A percentile compares a stretch with the other conserved stretches of the same genome.
phyloP scores from a whole-genome alignment of 2,329 filamentous ascomycete species.

The Penicillium sp. region DNA sequence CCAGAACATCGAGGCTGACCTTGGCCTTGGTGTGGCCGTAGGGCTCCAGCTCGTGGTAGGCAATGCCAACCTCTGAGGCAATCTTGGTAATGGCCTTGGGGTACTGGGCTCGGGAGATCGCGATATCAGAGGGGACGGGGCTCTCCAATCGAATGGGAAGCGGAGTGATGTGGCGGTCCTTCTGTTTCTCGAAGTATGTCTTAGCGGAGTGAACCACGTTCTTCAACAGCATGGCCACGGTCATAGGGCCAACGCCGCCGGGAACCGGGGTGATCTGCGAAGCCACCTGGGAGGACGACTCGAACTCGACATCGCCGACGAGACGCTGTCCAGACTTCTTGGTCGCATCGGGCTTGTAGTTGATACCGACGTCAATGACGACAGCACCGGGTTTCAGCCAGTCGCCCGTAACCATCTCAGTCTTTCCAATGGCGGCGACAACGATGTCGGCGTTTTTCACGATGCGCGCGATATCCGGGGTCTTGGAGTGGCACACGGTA shows the following conservation, averaged over 20 bases:
- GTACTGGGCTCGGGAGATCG: constrained; percentile 79
- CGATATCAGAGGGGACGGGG: constrained; percentile 94
- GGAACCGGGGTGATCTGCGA: constrained; percentile 95
- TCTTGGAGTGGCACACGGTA: constrained; percentile 92
- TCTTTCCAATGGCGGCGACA: constrained; percentile 84
- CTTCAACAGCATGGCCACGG: constrained; percentile 94
- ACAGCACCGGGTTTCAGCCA: constrained; percentile 95
- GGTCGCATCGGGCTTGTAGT: constrained; percentile 83
- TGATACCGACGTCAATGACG: constrained; percentile 96
- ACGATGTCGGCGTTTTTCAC: constrained; percentile 85
- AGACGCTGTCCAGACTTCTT: constrained; percentile 91
- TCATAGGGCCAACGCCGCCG: constrained; percentile 97
- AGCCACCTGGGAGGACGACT: constrained; percentile 77
- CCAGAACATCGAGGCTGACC: constrained; percentile 77
- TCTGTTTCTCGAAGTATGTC: constrained; percentile 77
- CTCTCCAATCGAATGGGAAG: constrained; percentile 75
- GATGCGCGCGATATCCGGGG: constrained; percentile 67
- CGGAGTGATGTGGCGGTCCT: constrained; percentile 73
- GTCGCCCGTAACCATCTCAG: constrained; percentile 86
- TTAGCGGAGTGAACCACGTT: constrained; percentile 89
- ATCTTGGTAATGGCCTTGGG: constrained; percentile 89
- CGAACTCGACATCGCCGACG: constrained; percentile 93
- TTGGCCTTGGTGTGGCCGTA: constrained; percentile 97
- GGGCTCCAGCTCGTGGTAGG: constrained; percentile 84
- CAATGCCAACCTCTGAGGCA: constrained; percentile 83